Evolutionary conservation across 1,284 basidiomycete genomes (phyloP), one percentile per base, ranked within the genome.

Genomic region (Coniferiporia sulphurascens): DNA sequence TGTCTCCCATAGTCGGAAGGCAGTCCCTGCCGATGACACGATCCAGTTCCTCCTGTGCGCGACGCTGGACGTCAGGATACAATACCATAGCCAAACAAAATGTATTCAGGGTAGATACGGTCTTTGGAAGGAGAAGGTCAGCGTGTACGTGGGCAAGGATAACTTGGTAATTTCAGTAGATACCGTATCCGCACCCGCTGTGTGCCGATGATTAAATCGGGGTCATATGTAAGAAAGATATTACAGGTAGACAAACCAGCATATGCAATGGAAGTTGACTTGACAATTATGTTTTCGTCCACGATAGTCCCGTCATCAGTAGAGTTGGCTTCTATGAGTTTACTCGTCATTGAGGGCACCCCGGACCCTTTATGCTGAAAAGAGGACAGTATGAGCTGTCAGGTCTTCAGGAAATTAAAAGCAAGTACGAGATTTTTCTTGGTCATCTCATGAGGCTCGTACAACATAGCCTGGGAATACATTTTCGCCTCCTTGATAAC

Each of bases 1-100:
- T 48, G 43, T 69, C 67, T 15, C 58, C 60, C n/a, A 64, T 55
- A 0, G 58, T 63, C 5, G 66, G 66, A 10, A 61, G 43, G 27
- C 57, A 46, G 43, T 61, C 62, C 22, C 52, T 58, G 5, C 65
- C 66, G 3, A 66, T 50, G 13, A 66, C 63, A 17, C 46, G 64
- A 35, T 65, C 64, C 2, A 63, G 46, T 49, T 65, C 64, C 17
- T 60, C 62, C 48, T 65, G 64, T 4, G 48, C 64, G 9, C 52
- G 50, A 10, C 22, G 46, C 36, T 55, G 48, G 5, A 19, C 52
- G 2, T 65, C 62, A 1, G 65, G 65, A 38, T 61, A 41, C 15
- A 62, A 60, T 1, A 61, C 38, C 49, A 63, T 45, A 0, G 64
- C 63, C 4, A 66, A 32, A 6, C 63, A 7, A 17, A 66, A 58